Evolutionary conservation across 257 asterid genomes (phyloP).

Genomic region (Echium plantagineum): DNA sequence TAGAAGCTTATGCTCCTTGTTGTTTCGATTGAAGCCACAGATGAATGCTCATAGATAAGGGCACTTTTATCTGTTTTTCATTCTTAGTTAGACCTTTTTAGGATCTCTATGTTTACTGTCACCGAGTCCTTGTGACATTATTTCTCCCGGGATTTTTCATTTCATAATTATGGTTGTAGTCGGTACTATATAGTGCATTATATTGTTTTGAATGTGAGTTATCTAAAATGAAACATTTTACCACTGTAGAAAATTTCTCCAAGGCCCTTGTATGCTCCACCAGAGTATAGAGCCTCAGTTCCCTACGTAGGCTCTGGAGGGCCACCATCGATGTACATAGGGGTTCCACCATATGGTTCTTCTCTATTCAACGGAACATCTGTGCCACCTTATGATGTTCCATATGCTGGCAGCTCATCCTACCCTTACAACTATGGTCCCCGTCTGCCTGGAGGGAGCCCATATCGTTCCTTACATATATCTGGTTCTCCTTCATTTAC

Average conservation of each 20-base stretch:
- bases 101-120: too few relatives aligned
- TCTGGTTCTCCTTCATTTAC: conserved; percentile 66
- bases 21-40: too few relatives aligned
- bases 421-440: conserved; percentile 72
- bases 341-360: conserved; percentile 70
- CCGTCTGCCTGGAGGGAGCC: conserved; percentile 72
- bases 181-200: too few relatives aligned
- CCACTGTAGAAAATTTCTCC: conserved; percentile 48
- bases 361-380: conserved; percentile 62
- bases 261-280: conserved; percentile 62
- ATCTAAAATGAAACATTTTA: background rate
- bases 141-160: too few relatives aligned
- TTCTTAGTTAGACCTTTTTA: too few relatives aligned
- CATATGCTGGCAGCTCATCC: conserved; percentile 72
- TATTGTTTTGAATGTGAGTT: too few relatives aligned
- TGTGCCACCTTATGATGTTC: conserved; percentile 68
- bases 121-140: too few relatives aligned
- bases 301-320: conserved; percentile 63
- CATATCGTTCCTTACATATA: conserved; percentile 58
- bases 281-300: conserved; percentile 44
- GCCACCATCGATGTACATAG: conserved; percentile 72
- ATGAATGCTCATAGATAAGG: too few relatives aligned
- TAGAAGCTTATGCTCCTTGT: too few relatives aligned
- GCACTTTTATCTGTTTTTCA: too few relatives aligned
- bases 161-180: too few relatives aligned